A percentile compares a stretch with the other conserved stretches of the same genome.
Conservation (phyloP, 768 basidiomycete species). For the Amanita subjunquillea region DNA sequence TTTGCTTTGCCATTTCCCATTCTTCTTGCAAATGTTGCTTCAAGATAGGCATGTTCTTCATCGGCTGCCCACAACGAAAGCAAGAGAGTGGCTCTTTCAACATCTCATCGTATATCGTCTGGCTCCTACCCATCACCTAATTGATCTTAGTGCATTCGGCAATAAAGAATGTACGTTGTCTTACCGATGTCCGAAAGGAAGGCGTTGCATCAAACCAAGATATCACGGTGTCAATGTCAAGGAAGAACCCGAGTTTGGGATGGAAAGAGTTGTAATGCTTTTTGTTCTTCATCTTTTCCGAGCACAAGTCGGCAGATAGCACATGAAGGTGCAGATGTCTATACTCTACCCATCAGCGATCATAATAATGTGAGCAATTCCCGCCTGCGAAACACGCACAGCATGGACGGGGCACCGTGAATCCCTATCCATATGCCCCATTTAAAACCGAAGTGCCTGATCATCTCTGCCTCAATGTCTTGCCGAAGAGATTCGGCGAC, state of each 20-base stretch:
- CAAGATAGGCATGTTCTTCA: slow-evolving; percentile 66
- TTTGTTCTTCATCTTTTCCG: slow-evolving; percentile 68
- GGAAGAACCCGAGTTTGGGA: slow-evolving; percentile 75
- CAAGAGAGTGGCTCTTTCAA: slow-evolving; percentile 63
- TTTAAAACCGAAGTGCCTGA: slow-evolving; percentile 56
- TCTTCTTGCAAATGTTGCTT: slow-evolving; percentile 72
- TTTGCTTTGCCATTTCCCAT: slow-evolving; percentile 40
- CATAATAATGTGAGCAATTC: neutral
- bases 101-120: slow-evolving; percentile 44
- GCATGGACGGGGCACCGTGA: slow-evolving; percentile 80
- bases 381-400: slow-evolving; percentile 35
- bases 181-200: slow-evolving; percentile 40
- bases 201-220: slow-evolving; percentile 68
- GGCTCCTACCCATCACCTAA: slow-evolving; percentile 6
- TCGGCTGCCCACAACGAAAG: slow-evolving; percentile 51
- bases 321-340: slow-evolving; percentile 85
- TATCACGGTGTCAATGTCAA: slow-evolving; percentile 68
- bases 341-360: neutral
- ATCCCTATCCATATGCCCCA: slow-evolving; percentile 80
- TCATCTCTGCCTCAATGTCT: slow-evolving; percentile 76
- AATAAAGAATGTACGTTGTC: slow-evolving; percentile 12
- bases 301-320: slow-evolving; percentile 67
- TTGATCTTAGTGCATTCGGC: neutral
- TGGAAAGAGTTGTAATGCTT: slow-evolving; percentile 91
- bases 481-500: slow-evolving; percentile 46